Conservation (phyloP, 2,329 filamentous ascomycete genomes). For the Colletotrichum sojae region DNA sequence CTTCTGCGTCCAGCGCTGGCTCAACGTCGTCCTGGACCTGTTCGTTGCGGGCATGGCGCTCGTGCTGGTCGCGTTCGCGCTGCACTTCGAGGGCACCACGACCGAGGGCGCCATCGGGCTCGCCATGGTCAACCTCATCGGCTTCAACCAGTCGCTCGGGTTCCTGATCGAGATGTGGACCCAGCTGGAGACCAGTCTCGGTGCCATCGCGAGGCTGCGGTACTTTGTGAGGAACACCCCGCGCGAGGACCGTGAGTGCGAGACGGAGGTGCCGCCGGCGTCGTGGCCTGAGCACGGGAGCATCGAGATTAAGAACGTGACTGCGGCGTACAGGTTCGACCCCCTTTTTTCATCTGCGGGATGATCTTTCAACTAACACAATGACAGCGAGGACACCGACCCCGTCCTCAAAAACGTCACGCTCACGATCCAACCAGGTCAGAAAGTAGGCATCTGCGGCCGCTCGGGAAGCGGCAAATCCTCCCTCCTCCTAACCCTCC, state of each 20-base stretch:
- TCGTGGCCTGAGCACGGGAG: constrained; percentile 48
- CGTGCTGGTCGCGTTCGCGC: constrained; percentile 62
- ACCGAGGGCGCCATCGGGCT: constrained; percentile 50
- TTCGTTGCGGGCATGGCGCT: constrained; percentile 64
- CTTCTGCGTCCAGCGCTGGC: constrained; percentile 64
- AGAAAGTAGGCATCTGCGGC: constrained; percentile 66
- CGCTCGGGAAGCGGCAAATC: constrained; percentile 68
- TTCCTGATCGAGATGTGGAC: constrained; percentile 54
- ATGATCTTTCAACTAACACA: constrained; percentile 13
- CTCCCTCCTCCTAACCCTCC: constrained; percentile 61
- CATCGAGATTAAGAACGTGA: constrained; percentile 47
- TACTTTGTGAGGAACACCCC: constrained; percentile 45
- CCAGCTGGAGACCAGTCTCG: constrained; percentile 52
- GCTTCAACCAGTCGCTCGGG: constrained; percentile 49
- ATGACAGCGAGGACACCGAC: constrained; percentile 38
- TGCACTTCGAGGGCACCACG: constrained; percentile 45
- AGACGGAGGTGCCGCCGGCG: constrained; percentile 14
- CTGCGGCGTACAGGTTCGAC: constrained; percentile 46
- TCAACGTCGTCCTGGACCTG: constrained; percentile 63
- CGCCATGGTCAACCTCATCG: constrained; percentile 46
- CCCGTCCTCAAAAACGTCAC: constrained; percentile 41
- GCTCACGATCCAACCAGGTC: constrained; percentile 50
- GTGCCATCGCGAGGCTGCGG: constrained; percentile 53
- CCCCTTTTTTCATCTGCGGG: constrained; percentile 37
- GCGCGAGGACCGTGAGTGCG: constrained; percentile 45